These are phyloP conservation scores for Penicillium daleae DNA, from an alignment of 495 filamentous ascomycete species.

Conservation along the genomic window DNA sequence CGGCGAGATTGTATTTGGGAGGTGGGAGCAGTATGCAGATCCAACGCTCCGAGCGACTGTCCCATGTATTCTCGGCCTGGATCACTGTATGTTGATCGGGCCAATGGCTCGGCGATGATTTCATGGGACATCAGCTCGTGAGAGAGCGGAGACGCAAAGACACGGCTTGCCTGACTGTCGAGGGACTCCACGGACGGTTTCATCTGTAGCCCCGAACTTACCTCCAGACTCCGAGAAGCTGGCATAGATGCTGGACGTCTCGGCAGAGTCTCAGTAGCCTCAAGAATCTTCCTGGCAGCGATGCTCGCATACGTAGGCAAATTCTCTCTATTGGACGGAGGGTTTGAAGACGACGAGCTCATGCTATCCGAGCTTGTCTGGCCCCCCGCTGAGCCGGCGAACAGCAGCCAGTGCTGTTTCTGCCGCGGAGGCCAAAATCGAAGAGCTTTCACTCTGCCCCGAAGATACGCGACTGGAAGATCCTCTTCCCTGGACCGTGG, in stretches of 20 bases:
- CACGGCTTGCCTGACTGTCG: slow-evolving; percentile 30
- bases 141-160: slow-evolving; percentile 39
- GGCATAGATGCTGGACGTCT: slow-evolving; percentile 34
- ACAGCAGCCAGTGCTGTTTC: slow-evolving; percentile 45
- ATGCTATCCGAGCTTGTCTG: slow-evolving; percentile 24
- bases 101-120: slow-evolving; percentile 31
- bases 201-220: slow-evolving; percentile 28
- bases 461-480: slow-evolving; percentile 34
- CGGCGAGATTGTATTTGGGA: slow-evolving; percentile 35
- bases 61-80: slow-evolving; percentile 29
- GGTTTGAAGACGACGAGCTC: not conserved
- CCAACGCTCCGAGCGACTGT: slow-evolving; percentile 25
- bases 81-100: slow-evolving; percentile 45
- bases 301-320: slow-evolving; percentile 35
- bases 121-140: slow-evolving; percentile 33
- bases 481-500: slow-evolving; percentile 38
- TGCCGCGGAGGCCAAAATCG: slow-evolving; percentile 39
- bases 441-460: slow-evolving; percentile 25
- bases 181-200: slow-evolving; percentile 45
- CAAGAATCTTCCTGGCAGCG: slow-evolving; percentile 28
- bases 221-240: slow-evolving; percentile 21
- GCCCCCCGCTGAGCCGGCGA: slow-evolving; percentile 38
- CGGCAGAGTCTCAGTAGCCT: slow-evolving; percentile 13
- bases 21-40: slow-evolving; percentile 31
- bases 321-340: slow-evolving; percentile 29